Evolutionary conservation across 768 basidiomycete genomes (phyloP), one percentile per base, ranked within the genome.

Genomic region (Jaapia argillacea): DNA sequence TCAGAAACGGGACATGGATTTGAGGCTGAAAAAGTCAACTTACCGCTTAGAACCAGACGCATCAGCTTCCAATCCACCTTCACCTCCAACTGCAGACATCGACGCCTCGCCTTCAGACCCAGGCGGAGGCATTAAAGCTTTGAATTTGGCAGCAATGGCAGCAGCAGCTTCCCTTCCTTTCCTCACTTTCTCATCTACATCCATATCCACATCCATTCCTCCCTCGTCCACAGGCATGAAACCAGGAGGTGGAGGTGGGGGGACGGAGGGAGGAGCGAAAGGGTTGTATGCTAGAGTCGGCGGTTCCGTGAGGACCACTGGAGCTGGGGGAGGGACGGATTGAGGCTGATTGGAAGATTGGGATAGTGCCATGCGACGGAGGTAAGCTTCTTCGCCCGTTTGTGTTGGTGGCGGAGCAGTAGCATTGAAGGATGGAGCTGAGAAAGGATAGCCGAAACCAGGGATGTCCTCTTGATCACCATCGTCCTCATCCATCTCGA

Each of bases 121-220:
- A 51, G 24, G 58, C 38, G 39, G 64, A 40, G 42, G 62, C 44
- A 64, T 77, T 20, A 86, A 60, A 5, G 82, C 77, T 28, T 74
- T 66, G 16, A 89, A 66, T 47, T 69, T 77, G 0, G 88, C 88
- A 16, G 88, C 89, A 44, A 92, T 85, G 7, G 79, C 86, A 3
- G 85, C 86, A 0, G 88, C 89, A 6, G 79, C 77, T 47, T 85
- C 84, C 27, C 61, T 57, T 33, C 63, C 65, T 31, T 59, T 62
- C 31, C 61, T 56, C 1, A 78, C 73, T 49, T 69, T 79, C 14
- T 81, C 85, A 45, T 87, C 79, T 13, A 85, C 66, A n/a, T n/a
- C n/a, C n/a, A n/a, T n/a, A n/a, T n/a, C n/a, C n/a, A n/a, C n/a
- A n/a, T n/a, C n/a, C n/a, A n/a, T n/a, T n/a, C n/a, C n/a, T n/a